A percentile compares a stretch with the other conserved stretches of the same genome.
Evolutionary conservation across 345 rosid genomes (phyloP).

Genomic region (Zanthoxylum bungeanum): DNA sequence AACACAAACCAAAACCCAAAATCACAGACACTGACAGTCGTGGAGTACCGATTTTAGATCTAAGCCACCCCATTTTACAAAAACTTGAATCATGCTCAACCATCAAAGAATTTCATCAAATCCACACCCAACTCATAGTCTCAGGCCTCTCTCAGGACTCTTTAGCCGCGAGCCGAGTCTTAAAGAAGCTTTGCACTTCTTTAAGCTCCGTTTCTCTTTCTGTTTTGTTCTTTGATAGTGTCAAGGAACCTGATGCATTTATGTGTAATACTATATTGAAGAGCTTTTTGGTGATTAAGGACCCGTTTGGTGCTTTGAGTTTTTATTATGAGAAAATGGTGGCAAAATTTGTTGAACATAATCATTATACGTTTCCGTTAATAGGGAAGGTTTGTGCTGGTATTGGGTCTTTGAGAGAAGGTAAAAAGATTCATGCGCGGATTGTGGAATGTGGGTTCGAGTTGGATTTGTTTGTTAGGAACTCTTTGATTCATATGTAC

Average conservation of each 20-base stretch:
- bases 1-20: conserved; percentile 22
- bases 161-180: conserved; percentile 41
- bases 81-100: conserved; percentile 37
- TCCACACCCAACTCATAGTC: conserved; percentile 41
- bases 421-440: conserved; percentile 34
- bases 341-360: conserved; percentile 39
- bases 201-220: conserved; percentile 37
- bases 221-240: conserved; percentile 33
- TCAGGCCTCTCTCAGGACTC: conserved; percentile 45
- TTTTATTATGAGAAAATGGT: conserved; percentile 57
- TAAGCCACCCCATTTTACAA: conserved; percentile 38
- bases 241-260: conserved; percentile 56
- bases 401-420: conserved; percentile 40
- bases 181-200: conserved; percentile 55
- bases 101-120: conserved; percentile 39
- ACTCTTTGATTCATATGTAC: conserved; percentile 44
- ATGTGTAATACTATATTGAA: conserved; percentile 56
- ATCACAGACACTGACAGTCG: background rate
- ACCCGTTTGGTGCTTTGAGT: conserved; percentile 38
- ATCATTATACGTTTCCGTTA: conserved; percentile 58
- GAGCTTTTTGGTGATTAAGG: conserved; percentile 28
- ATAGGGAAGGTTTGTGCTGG: conserved; percentile 45
- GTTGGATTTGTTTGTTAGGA: conserved; percentile 43
- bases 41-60: conserved; percentile 5
- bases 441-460: conserved; percentile 34